Evolutionary conservation across 192 early-diverging fungal genomes (phyloP).

Genomic region (Coemansia sp.): DNA sequence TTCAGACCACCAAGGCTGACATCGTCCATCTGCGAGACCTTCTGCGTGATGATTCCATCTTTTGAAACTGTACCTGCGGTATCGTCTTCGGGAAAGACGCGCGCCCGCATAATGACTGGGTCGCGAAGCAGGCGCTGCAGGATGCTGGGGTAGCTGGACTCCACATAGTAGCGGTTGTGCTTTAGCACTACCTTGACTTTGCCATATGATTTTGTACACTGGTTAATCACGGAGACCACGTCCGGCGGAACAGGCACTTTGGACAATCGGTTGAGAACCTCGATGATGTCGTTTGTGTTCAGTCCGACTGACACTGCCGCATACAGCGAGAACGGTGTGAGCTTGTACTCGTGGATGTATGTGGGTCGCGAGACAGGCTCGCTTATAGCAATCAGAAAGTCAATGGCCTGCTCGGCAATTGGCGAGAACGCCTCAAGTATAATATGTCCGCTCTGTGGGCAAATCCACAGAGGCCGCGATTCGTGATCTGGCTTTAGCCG

Average conservation of each 20-base stretch:
- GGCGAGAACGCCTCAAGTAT: constrained; percentile 97
- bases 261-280: constrained; percentile 83
- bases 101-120: constrained; percentile 66
- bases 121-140: constrained; percentile 79
- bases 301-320: constrained; percentile 98
- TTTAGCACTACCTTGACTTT: constrained; percentile 97
- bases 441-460: constrained; percentile 74
- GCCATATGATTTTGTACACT: constrained; percentile 85
- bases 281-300: constrained; percentile 86
- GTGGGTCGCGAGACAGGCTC: constrained; percentile 86
- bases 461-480: constrained; percentile 89
- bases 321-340: constrained; percentile 93
- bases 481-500: constrained; percentile 85
- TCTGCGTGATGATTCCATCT: constrained; percentile 58
- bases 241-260: constrained; percentile 80
- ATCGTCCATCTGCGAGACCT: constrained; percentile 66
- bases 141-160: constrained; percentile 80
- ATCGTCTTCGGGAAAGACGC: constrained; percentile 57
- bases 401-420: constrained; percentile 91
- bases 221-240: constrained; percentile 72
- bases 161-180: constrained; percentile 91
- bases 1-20: constrained; percentile 64
- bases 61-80: constrained; percentile 39
- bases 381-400: constrained; percentile 92
- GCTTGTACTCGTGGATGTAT: constrained; percentile 75